phyloP scores from a whole-genome alignment of 371 early-diverging fungal species.

The Syncephalis plumigaleata region DNA sequence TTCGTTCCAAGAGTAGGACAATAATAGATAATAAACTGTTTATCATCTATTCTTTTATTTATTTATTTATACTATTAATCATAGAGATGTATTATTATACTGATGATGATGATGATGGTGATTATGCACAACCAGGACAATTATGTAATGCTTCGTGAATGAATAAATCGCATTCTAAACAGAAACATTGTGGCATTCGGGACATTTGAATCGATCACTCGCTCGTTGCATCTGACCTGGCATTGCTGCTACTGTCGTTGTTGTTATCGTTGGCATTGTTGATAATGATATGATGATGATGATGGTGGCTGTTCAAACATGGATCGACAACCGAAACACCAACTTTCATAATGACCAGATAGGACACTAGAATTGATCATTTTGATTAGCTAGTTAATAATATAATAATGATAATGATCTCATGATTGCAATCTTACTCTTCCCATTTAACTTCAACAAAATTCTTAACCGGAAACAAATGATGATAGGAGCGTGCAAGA shows the following conservation, averaged over 20 bases:
- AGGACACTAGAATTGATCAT: slow-evolving; percentile 15
- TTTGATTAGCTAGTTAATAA: slow-evolving; percentile 11
- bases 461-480: slow-evolving; percentile 78
- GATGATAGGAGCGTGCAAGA: slow-evolving; percentile 89
- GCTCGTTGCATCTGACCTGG: slow-evolving; percentile 4
- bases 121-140: slow-evolving; percentile 63
- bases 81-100: too few species aligned
- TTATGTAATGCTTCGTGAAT: slow-evolving; percentile 86
- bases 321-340: slow-evolving; percentile 6
- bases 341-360: background rate
- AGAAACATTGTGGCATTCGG: slow-evolving; percentile 65
- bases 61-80: too few species aligned
- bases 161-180: slow-evolving; percentile 86
- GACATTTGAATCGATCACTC: slow-evolving; percentile 44
- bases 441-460: slow-evolving; percentile 26
- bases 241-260: slow-evolving; percentile 7
- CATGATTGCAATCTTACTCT: slow-evolving; percentile 11
- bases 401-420: slow-evolving; percentile 6
- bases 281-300: background rate
- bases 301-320: background rate
- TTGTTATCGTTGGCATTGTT: slow-evolving; percentile 5
- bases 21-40: too few species aligned
- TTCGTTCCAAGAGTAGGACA: too few species aligned
- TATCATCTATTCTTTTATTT: too few species aligned
- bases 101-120: too few species aligned